These are phyloP conservation scores for Iberis amara DNA, from an alignment of 441 rosid genomes.

Conservation along the genomic window DNA sequence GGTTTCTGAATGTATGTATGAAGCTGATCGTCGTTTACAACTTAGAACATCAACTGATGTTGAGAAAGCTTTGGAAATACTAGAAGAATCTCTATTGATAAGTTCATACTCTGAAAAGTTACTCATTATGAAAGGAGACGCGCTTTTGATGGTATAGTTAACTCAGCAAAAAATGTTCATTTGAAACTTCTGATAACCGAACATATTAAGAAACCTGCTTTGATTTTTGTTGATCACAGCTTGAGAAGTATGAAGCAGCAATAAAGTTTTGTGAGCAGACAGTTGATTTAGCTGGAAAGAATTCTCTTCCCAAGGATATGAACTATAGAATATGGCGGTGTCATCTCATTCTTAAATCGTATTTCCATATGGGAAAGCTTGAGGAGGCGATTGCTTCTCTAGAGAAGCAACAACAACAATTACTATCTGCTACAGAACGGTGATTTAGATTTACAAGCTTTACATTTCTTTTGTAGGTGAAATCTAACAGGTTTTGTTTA, in stretches of 20 bases:
- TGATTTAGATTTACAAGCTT: constrained; percentile 20
- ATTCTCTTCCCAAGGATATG: constrained; percentile 41
- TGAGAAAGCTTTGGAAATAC: constrained; percentile 54
- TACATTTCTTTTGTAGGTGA: constrained; percentile 14
- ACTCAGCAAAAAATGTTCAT: constrained; percentile 18
- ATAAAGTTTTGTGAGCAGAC: constrained; percentile 81
- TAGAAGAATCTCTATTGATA: constrained; percentile 61
- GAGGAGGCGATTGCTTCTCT: constrained; percentile 73
- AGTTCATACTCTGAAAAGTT: constrained; percentile 68
- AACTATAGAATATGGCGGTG: constrained; percentile 64
- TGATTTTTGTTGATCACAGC: constrained; percentile 43
- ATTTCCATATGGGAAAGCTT: constrained; percentile 75
- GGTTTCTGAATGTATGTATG: constrained; percentile 61
- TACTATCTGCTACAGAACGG: constrained; percentile 41
- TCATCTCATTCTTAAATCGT: constrained; percentile 55
- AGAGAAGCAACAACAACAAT: constrained; percentile 56
- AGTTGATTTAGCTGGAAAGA: constrained; percentile 61
- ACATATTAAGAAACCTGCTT: constrained; percentile 12
- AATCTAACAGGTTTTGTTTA: constrained; percentile 21
- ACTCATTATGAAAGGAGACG: constrained; percentile 71
- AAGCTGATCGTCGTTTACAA: constrained; percentile 44
- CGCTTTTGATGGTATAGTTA: constrained; percentile 59
- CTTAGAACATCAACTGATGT: constrained; percentile 42
- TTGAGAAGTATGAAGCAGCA: constrained; percentile 72
- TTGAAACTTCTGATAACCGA: not conserved